Evolutionary conservation across 2,329 filamentous ascomycete genomes (phyloP), one percentile per base, ranked within the genome.

Genomic region (Diaporthe ilicicola): DNA sequence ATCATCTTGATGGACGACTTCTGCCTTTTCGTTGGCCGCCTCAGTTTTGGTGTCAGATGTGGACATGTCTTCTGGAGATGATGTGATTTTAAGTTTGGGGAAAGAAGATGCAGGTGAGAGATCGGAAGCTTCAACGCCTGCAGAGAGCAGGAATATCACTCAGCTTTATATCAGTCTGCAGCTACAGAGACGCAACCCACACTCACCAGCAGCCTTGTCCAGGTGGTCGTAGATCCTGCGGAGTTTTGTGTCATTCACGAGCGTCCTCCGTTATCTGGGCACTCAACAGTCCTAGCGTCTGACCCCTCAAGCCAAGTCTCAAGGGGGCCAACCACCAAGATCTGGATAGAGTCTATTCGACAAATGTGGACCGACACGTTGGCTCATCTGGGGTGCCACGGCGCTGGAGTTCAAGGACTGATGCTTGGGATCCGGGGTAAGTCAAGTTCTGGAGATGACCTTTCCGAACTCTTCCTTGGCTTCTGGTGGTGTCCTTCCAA

Each of bases 301-400:
- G 48, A 62, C 59, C 59, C 59, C 59, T 62, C 59, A 62, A 10
- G 59, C 59, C 59, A 62, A 62, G 59, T 19, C 12, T 9, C 59
- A 48, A 27, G 59, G 42, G 59, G 27, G 5, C 59, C 56, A 34
- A 17, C 32, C 59, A 62, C 59, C 42, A 48, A 19, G 59, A 62
- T 62, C 42, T 2, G 19, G 9, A 27, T n/a, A 22, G 42, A 62
- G 27, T 48, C 59, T 62, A 62, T 62, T 62, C 59, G 59, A 62
- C 42, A 44, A 48, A 27, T 24, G 56, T 46, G 27, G 56, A 32
- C 56, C 56, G 56, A 62, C 56, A 48, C 17, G 59, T 62, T 62
- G 59, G 59, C 42, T 62, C 59, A 22, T 24, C 42, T 37, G 59
- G 42, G 59, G 42, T 62, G 59, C 29, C 59, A 62, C 59, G 59